phyloP scores from a whole-genome alignment of 2,329 filamentous ascomycete species.

The Exophiala bonariae region DNA sequence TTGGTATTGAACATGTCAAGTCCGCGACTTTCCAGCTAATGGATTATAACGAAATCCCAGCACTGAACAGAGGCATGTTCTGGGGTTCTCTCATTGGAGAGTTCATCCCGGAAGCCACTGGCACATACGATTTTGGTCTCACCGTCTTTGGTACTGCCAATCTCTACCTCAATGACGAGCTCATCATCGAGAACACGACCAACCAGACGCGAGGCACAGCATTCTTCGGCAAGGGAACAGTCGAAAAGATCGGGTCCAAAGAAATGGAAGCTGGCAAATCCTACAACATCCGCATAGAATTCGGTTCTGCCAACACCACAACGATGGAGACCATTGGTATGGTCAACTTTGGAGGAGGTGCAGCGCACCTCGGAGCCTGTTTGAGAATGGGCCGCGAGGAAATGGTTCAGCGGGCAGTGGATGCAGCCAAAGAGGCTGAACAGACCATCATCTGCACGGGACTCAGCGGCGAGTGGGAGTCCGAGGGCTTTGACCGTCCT shows the following conservation, averaged over 20 bases:
- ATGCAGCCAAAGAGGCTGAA: conserved; percentile 66
- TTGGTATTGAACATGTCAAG: conserved; percentile 45
- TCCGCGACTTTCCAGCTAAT: conserved; percentile 51
- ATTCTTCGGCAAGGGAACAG: conserved; percentile 64
- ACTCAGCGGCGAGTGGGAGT: conserved; percentile 77
- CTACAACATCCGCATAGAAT: conserved; percentile 60
- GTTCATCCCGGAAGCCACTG: conserved; percentile 59
- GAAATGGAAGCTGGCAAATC: conserved; percentile 58
- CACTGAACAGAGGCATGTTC: conserved; percentile 47
- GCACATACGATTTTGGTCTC: conserved; percentile 62
- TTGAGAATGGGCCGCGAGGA: conserved; percentile 57
- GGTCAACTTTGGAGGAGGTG: conserved; percentile 57
- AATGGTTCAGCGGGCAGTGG: conserved; percentile 65
- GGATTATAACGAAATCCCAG: conserved; percentile 50
- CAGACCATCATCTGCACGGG: conserved; percentile 76
- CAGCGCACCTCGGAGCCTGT: conserved; percentile 61
- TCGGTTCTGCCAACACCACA: conserved; percentile 58
- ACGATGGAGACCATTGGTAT: conserved; percentile 51
- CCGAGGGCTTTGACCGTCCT: conserved; percentile 64
- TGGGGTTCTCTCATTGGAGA: conserved; percentile 63
- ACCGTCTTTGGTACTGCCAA: conserved; percentile 65
- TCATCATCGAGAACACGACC: conserved; percentile 65
- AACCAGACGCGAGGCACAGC: conserved; percentile 62
- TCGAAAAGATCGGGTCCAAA: conserved; percentile 61
- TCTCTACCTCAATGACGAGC: conserved; percentile 60